Conservation (phyloP, 139 green algal genomes). For the Bryopsis sp. region DNA sequence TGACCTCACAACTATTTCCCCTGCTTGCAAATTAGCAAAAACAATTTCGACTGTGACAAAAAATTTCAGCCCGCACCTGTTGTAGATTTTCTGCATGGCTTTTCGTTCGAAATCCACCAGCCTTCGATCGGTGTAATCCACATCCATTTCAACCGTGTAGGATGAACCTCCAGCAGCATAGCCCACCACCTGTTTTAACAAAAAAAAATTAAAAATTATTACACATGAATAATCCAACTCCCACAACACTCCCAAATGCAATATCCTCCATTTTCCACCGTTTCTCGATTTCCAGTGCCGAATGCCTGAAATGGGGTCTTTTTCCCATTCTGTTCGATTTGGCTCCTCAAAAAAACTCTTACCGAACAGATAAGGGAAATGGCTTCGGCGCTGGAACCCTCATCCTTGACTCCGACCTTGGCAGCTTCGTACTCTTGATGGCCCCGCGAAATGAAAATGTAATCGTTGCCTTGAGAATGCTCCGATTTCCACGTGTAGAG, state of each 20-base stretch:
- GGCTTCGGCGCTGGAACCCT: neutral
- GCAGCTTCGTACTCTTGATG: neutral
- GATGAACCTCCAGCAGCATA: too few relatives aligned
- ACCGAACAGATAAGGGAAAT: neutral
- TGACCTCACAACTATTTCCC: too few relatives aligned
- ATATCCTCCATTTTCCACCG: neutral
- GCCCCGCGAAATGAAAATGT: neutral
- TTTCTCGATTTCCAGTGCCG: too few relatives aligned
- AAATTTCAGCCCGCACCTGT: neutral
- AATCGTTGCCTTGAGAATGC: neutral
- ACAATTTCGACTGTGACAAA: too few relatives aligned
- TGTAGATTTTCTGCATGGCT: neutral
- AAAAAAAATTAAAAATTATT: too few relatives aligned
- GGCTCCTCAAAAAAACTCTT: too few relatives aligned
- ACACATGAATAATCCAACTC: neutral
- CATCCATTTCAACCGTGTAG: too few relatives aligned
- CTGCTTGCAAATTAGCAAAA: too few relatives aligned
- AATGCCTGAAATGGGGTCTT: too few relatives aligned
- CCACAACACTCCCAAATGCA: neutral
- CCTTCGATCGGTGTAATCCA: neutral
- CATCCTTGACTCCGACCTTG: neutral
- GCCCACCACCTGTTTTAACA: too few relatives aligned
- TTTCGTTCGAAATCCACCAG: neutral
- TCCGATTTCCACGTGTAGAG: neutral
- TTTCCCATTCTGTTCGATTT: too few relatives aligned